Base-by-base conservation (phyloP, 75 land plant genomes). In the Sequoia sempervirens region DNA sequence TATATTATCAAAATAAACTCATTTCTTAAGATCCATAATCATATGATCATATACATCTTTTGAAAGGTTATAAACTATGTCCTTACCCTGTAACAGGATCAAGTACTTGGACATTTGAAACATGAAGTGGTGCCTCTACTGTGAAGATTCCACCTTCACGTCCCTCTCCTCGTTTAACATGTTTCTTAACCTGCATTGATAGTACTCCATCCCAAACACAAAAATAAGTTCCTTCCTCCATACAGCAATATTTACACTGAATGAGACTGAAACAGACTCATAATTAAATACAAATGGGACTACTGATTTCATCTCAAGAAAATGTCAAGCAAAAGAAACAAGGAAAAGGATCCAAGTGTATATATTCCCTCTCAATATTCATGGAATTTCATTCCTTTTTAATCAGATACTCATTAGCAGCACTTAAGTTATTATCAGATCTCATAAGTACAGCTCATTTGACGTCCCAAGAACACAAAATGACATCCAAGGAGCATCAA, bases 41-140 rank as follows among this genome's bases (percentile, higher is more conserved):
- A n/a, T n/a, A n/a, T n/a, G n/a, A n/a, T n/a, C n/a, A n/a, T 45
- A 41, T 7, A 45, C 50, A 78, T 78, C 30, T 23, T 12, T 26
- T 78, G 4, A 23, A 45, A 40, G 17, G 26, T 45, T 12, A 45
- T 45, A 45, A 23, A 61, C 26, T 2, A 85, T 82, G 17, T 32
- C 41, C 83, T 58, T 87, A 98, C 99, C 93, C 96, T 23, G 94
- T 91, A 30, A 92, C 99, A 53, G 99, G 99, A 86, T 98, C 99
- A 78, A 98, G 66, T 76, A 94, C 94, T 88, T 96, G 99, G 47
- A 98, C 98, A 89, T 98, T 98, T 64, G 99, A 98, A 56, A 92
- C 99, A 87, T 98, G 99, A 82, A 98, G 84, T 47, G 99, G 99
- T 26, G 99, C 95, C 85, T 98, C 99, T 83, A 94, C 89, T 38